Evolutionary conservation across 352 stramenopile genomes (phyloP), one percentile per base, ranked within the genome.

Genomic region (Globisporangium paroecandrum): DNA sequence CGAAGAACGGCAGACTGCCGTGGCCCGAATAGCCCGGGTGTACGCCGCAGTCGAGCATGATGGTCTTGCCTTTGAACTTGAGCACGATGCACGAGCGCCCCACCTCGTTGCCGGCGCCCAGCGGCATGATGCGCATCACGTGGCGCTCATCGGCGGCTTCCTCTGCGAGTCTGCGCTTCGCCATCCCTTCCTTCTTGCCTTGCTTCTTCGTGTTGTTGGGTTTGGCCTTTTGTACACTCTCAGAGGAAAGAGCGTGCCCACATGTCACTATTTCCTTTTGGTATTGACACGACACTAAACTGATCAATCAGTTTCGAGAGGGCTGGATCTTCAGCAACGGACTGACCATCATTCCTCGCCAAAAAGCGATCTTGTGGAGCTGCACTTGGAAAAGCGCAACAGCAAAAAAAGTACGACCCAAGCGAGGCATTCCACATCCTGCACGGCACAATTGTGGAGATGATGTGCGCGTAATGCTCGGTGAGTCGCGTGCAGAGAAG

Each of bases 11-110:
- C 68, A 99, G 72, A 47, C 95, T 97, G 54, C 97, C 95, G 80
- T 99, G 92, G 22, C 98, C 97, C 57, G 97, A 98, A 79, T 98
- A 99, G 32, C 95, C 89, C 20, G 90, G 90, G 64, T 96, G 89
- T 61, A 97, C 87, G 67, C 89, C 89, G 64, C 90, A 97, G 83
- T 97, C 89, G 46, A 97, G 83, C 84, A 99, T 93, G 73, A 99
- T 98, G 22, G 93, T 99, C 81, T 98, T 99, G 64, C 96, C 96
- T 71, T 98, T 98, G 89, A 99, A 99, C 80, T 99, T 98, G 38
- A 99, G 83, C 68, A 99, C 88, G 77, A 99, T 98, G 79, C 98
- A 99, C n/a, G 97, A 99, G 49, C 98, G 87, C 12, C 98, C 98
- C 8, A 99, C 98, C 76, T 99, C 98, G 73, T 99, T 98, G 57